Evolutionary conservation across 2,329 filamentous ascomycete genomes (phyloP).

Genomic region (Penicillium sp.): DNA sequence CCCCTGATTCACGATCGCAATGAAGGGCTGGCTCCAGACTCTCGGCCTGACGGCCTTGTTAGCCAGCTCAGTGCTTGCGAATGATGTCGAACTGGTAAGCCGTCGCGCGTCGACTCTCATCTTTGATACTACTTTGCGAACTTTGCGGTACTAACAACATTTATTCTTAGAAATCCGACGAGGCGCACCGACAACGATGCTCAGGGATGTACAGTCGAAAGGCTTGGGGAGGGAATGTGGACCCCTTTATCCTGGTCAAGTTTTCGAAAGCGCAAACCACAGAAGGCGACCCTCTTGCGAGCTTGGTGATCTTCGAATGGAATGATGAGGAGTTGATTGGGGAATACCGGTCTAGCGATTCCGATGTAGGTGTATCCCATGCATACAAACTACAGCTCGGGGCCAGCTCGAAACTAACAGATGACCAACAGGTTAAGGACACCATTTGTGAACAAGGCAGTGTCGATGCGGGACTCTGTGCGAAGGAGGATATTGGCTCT

Average conservation of each 20-base stretch:
- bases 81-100: constrained; percentile 52
- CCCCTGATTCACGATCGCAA: constrained; percentile 33
- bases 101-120: constrained; percentile 1
- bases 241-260: constrained; percentile 86
- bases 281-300: constrained; percentile 74
- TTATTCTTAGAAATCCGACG: constrained; percentile 68
- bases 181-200: constrained; percentile 81
- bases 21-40: constrained; percentile 46
- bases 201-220: constrained; percentile 91
- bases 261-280: constrained; percentile 68
- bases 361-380: constrained; percentile 53
- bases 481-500: constrained; percentile 75
- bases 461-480: constrained; percentile 73
- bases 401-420: constrained; percentile 35
- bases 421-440: constrained; percentile 54
- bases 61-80: constrained; percentile 44
- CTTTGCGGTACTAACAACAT: constrained; percentile 2
- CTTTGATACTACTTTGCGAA: not conserved
- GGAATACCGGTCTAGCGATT: constrained; percentile 60
- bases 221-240: constrained; percentile 83
- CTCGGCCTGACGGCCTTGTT: constrained; percentile 43
- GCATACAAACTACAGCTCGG: not conserved
- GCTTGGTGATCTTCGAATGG: constrained; percentile 93
- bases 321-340: constrained; percentile 81
- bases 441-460: constrained; percentile 77